Conservation (phyloP, 2,329 filamentous ascomycete species). For the Epichloe coenophiala region DNA sequence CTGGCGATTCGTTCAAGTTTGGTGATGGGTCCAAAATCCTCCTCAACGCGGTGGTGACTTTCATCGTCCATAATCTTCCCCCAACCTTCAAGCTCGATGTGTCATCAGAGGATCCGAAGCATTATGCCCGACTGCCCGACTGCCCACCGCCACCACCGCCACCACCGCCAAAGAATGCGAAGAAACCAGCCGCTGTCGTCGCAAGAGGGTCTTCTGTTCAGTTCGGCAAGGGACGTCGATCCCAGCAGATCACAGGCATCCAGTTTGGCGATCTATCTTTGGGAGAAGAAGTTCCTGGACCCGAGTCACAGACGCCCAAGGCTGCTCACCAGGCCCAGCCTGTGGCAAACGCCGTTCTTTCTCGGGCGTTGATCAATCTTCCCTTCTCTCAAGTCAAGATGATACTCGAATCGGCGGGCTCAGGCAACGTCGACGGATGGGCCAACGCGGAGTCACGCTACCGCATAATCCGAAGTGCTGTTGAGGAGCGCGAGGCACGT, state of each 20-base stretch:
- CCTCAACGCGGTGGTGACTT: conserved; percentile 41
- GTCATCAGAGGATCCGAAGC: conserved; percentile 20
- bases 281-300: conserved; percentile 13
- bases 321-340: conserved; percentile 14
- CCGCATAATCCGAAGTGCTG: conserved; percentile 33
- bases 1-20: conserved; percentile 32
- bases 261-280: conserved; percentile 55
- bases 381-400: conserved; percentile 54
- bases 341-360: conserved; percentile 37
- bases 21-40: conserved; percentile 41
- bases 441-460: conserved; percentile 32
- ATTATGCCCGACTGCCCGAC: conserved; percentile 27
- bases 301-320: conserved; percentile 18
- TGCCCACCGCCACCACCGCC: conserved; percentile 7
- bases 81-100: conserved; percentile 45
- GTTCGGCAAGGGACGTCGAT: conserved; percentile 26
- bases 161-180: conserved; percentile 2
- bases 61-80: conserved; percentile 47
- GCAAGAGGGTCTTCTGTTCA: conserved; percentile 25
- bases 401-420: conserved; percentile 44
- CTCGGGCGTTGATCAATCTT: conserved; percentile 54
- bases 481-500: conserved; percentile 44
- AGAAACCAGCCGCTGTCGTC: conserved; percentile 13
- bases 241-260: conserved; percentile 45
- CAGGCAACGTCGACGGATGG: conserved; percentile 39